Evolutionary conservation across 1,139 yeast genomes (phyloP).

Genomic region (Yamadazyma siamensis): DNA sequence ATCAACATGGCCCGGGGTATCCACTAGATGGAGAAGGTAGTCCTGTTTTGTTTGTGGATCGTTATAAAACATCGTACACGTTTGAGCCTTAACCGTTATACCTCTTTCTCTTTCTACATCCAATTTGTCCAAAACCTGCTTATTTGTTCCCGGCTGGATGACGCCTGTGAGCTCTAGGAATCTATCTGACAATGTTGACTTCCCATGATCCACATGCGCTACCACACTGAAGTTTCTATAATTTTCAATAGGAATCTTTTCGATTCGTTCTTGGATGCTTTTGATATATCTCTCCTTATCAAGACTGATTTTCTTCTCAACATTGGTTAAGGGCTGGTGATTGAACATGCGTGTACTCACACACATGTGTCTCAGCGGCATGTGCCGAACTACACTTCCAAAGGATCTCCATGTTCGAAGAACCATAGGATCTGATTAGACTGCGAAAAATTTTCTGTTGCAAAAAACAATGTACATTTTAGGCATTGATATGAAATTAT

Average conservation of each 20-base stretch:
- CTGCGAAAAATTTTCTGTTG: conserved; percentile 7
- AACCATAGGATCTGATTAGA: conserved; percentile 1
- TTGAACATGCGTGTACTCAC: conserved; percentile 1
- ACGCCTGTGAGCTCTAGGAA: conserved; percentile 86
- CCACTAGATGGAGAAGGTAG: conserved; percentile 83
- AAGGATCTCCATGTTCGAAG: conserved; percentile 1
- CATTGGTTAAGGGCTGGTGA: conserved; percentile 2
- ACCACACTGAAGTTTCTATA: conserved; percentile 91
- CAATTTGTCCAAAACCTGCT: conserved; percentile 83
- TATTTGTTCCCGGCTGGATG: conserved; percentile 71
- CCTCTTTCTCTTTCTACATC: conserved; percentile 97
- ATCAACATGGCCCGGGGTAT: conserved; percentile 98
- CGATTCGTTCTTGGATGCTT: conserved; percentile 51
- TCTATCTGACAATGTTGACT: conserved; percentile 87
- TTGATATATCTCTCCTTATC: conserved; percentile 31
- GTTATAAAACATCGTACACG: conserved; percentile 86
- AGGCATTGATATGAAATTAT: too few species aligned
- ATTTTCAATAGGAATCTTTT: conserved; percentile 72
- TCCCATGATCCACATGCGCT: conserved; percentile 98
- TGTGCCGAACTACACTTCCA: neutral
- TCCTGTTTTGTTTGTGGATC: conserved; percentile 59
- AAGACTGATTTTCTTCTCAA: conserved; percentile 19
- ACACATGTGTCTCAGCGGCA: conserved; percentile 1
- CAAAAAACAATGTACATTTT: too few species aligned
- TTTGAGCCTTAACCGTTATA: conserved; percentile 94